Conservation (phyloP, 208 protist genomes). For the Acanthamoeba polyphaga region DNA sequence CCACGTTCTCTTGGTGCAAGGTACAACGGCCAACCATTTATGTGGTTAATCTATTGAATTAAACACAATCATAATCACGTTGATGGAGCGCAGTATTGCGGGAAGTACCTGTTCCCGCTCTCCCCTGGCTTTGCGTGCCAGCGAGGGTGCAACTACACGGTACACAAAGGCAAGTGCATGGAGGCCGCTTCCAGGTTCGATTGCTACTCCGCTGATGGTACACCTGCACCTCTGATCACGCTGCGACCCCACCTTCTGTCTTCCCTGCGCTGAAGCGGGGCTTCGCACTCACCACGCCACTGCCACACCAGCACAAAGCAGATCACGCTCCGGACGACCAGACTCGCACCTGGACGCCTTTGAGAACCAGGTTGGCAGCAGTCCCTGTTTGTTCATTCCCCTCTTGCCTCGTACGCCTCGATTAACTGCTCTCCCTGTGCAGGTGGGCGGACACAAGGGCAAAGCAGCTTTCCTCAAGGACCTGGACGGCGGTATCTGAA, state of each 20-base stretch:
- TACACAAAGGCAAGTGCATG: slow-evolving; percentile 52
- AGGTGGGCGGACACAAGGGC: slow-evolving; percentile 49
- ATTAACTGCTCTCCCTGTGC: background rate
- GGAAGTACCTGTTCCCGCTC: slow-evolving; percentile 10
- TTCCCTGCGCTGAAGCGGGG: background rate
- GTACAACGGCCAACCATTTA: background rate
- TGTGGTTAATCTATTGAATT: background rate
- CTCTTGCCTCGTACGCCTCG: too few species aligned
- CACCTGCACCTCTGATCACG: background rate
- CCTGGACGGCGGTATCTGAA: slow-evolving; percentile 3
- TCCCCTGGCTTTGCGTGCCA: slow-evolving; percentile 19
- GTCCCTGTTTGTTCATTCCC: background rate
- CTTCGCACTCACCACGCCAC: too few species aligned
- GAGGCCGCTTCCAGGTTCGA: slow-evolving; percentile 43
- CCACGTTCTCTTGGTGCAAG: slow-evolving; percentile 48
- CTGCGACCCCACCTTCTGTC: background rate
- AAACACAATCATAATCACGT: background rate
- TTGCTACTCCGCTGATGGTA: slow-evolving; percentile 32
- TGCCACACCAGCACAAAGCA: background rate
- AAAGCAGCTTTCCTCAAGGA: slow-evolving; percentile 33
- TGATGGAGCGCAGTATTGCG: slow-evolving; percentile 12
- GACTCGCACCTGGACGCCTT: background rate
- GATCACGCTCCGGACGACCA: background rate
- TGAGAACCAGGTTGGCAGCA: background rate
- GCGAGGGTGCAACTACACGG: slow-evolving; percentile 32